phyloP scores from a whole-genome alignment of 1,284 basidiomycete genomes.

The Ustilago vetiveriae region DNA sequence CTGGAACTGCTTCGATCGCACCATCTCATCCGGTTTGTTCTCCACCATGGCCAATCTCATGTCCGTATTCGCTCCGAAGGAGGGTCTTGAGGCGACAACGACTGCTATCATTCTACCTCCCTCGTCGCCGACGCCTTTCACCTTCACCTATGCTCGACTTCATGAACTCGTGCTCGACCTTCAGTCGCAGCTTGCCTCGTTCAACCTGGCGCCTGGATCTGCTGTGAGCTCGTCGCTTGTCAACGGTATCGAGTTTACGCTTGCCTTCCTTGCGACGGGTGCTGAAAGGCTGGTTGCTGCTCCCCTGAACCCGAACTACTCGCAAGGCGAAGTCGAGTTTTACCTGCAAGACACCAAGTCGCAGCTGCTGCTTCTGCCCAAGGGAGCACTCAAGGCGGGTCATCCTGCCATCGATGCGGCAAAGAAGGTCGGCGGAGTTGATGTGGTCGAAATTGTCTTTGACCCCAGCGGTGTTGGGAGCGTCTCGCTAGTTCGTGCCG shows the following conservation, averaged over 20 bases:
- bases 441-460: conserved; percentile 63
- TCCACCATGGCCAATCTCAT: conserved; percentile 44
- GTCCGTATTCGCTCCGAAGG: conserved; percentile 39
- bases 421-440: conserved; percentile 44
- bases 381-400: conserved; percentile 46
- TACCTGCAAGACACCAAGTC: conserved; percentile 68
- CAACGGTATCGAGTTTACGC: conserved; percentile 68
- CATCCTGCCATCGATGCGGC: conserved; percentile 54
- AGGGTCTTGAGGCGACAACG: conserved; percentile 38
- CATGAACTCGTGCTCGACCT: conserved; percentile 48
- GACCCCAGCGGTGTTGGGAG: conserved; percentile 44
- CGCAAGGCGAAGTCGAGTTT: conserved; percentile 66
- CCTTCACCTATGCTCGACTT: conserved; percentile 50
- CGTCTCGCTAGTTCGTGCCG: conserved; percentile 39
- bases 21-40: background rate
- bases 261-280: conserved; percentile 67
- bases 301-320: conserved; percentile 70
- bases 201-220: conserved; percentile 38
- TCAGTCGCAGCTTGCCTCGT: conserved; percentile 55
- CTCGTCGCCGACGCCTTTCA: conserved; percentile 50
- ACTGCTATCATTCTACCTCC: conserved; percentile 52
- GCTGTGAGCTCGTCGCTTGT: conserved; percentile 65
- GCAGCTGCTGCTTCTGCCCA: conserved; percentile 62
- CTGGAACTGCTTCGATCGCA: background rate
- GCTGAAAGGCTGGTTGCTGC: conserved; percentile 67